Conservation (phyloP, 148 eudicot genomes). For the Heliamphora exappendiculata region DNA sequence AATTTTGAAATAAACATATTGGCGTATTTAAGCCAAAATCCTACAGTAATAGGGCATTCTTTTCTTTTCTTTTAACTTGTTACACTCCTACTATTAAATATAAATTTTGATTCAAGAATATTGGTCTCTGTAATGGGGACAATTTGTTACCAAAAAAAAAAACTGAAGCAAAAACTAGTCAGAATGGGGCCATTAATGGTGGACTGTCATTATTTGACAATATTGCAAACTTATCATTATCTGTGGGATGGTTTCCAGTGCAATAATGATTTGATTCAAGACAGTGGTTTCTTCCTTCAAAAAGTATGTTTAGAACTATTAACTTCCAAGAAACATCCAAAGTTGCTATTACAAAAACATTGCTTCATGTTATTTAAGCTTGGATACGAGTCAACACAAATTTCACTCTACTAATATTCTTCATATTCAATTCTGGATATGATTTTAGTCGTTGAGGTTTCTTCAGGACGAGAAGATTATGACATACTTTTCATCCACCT, state of each 20-base stretch:
- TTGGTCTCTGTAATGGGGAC: neutral
- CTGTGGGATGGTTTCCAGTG: neutral
- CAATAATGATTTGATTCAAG: neutral
- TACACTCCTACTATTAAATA: neutral
- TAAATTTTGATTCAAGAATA: neutral
- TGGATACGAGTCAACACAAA: neutral
- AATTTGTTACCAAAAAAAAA: neutral
- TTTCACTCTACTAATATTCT: neutral
- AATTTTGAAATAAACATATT: neutral
- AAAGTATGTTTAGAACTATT: neutral
- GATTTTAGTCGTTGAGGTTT: neutral
- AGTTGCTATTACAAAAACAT: neutral
- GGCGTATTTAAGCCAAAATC: neutral
- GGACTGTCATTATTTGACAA: neutral
- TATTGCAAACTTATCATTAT: neutral
- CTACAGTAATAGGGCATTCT: neutral
- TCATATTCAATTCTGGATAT: neutral
- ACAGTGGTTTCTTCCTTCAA: slow-evolving; percentile 2
- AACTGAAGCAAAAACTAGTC: neutral
- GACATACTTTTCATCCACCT: neutral
- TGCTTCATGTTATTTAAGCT: neutral
- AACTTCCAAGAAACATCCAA: neutral
- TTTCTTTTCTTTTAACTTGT: neutral
- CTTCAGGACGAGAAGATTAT: neutral
- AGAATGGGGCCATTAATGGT: neutral